Percentiles rank a stretch among this genome's conserved stretches.
Conservation (phyloP, 139 green algal genomes). For the Diplosphaera chodatii region DNA sequence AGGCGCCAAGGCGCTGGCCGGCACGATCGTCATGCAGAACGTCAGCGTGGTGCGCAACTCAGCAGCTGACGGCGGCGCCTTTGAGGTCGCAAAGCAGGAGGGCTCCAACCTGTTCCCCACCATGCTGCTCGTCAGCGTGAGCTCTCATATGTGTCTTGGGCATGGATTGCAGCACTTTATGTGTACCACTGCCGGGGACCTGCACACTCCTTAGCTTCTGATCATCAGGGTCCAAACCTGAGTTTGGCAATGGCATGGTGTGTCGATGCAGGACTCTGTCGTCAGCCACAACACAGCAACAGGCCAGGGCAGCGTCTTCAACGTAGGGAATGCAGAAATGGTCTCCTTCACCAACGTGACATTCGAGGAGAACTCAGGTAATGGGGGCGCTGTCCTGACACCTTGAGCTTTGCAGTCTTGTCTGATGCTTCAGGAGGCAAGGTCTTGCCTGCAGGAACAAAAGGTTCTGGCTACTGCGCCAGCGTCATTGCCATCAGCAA, state of each 20-base stretch:
- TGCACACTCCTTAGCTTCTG: too few species aligned
- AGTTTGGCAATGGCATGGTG: too few species aligned
- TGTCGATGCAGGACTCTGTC: background rate
- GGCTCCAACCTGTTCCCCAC: background rate
- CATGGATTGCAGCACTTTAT: too few species aligned
- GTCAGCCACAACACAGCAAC: background rate
- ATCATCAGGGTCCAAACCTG: too few species aligned
- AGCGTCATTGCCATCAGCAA: background rate
- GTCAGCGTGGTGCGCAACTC: background rate
- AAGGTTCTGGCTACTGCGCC: background rate
- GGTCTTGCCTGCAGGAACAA: too few species aligned
- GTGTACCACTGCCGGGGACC: too few species aligned
- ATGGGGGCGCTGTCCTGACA: too few species aligned
- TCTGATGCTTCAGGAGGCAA: too few species aligned
- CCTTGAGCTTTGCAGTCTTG: too few species aligned
- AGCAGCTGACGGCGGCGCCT: background rate
- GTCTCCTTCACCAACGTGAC: background rate
- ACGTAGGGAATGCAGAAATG: background rate
- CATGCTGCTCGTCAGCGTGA: conserved; percentile 1
- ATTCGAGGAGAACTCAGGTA: background rate
- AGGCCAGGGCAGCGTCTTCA: background rate
- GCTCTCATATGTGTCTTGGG: background rate
- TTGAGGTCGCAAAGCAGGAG: background rate
- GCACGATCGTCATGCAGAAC: background rate
- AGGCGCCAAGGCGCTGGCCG: background rate